Evolutionary conservation across 192 early-diverging fungal species (phyloP).

Genomic region (Phycomyces nitens): DNA sequence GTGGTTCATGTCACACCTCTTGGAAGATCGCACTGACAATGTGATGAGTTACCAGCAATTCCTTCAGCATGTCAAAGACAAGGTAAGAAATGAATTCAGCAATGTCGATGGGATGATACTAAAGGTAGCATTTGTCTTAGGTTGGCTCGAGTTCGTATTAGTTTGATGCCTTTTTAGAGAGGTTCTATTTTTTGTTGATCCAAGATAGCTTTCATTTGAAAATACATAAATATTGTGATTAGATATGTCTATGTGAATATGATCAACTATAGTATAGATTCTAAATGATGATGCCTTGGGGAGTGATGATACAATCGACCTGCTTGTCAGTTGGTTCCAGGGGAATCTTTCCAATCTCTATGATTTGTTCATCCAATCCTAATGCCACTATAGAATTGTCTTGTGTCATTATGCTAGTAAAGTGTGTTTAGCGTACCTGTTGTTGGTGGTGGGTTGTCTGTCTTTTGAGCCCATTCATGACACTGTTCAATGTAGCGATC

Average conservation of each 20-base stretch:
- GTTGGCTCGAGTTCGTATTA: constrained; percentile 14
- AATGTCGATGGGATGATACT: neutral
- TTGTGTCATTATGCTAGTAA: neutral
- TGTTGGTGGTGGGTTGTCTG: constrained; percentile 7
- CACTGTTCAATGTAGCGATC: constrained; percentile 50
- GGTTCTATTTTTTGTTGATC: neutral
- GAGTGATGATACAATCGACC: constrained; percentile 27
- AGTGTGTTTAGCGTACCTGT: constrained; percentile 35
- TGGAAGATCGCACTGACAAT: constrained; percentile 88
- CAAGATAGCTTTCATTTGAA: neutral
- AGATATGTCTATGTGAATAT: neutral
- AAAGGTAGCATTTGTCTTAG: neutral
- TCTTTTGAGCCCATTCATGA: constrained; percentile 26
- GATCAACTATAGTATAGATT: neutral
- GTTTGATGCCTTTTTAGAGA: neutral
- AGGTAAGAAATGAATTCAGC: constrained; percentile 1
- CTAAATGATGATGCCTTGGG: constrained; percentile 5
- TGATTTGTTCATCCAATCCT: constrained; percentile 42
- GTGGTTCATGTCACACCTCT: constrained; percentile 82
- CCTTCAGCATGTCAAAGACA: constrained; percentile 70
- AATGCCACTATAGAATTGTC: constrained; percentile 37
- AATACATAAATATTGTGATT: neutral
- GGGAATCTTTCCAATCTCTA: constrained; percentile 29
- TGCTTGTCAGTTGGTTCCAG: constrained; percentile 30
- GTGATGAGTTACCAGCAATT: constrained; percentile 77